Conservation (phyloP, 2,329 filamentous ascomycete genomes). For the Talaromyces sp. region DNA sequence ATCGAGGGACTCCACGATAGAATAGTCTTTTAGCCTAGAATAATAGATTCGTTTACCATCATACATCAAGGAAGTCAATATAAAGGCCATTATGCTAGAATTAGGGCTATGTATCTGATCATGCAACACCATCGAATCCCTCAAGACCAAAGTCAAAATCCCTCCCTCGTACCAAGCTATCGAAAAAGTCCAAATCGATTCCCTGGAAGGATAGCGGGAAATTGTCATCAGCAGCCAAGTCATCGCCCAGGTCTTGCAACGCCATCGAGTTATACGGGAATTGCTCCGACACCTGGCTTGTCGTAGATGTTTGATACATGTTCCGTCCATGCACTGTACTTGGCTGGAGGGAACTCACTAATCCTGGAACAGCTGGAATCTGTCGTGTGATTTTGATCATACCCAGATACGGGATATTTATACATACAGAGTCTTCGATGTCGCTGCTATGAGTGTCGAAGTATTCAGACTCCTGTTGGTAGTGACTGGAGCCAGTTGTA, state of each 20-base stretch:
- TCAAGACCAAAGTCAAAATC: neutral
- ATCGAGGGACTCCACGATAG: neutral
- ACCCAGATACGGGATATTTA: slow-evolving; percentile 11
- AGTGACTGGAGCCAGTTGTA: neutral
- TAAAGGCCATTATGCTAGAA: neutral
- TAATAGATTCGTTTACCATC: neutral
- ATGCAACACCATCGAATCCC: neutral
- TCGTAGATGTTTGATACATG: neutral
- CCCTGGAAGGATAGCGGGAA: slow-evolving; percentile 1
- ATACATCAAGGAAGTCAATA: neutral
- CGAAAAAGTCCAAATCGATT: slow-evolving; percentile 13
- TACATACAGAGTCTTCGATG: neutral
- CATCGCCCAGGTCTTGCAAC: neutral
- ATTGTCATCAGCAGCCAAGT: neutral
- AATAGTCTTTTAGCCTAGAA: neutral
- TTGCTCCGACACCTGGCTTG: neutral
- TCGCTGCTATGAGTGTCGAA: neutral
- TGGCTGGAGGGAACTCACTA: neutral
- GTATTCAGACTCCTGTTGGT: neutral
- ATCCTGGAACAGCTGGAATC: neutral
- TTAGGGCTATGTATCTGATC: neutral
- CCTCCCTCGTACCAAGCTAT: slow-evolving; percentile 6
- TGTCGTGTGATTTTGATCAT: slow-evolving; percentile 4
- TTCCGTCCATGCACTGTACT: neutral
- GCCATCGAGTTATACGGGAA: neutral